Conservation (phyloP, 2,329 filamentous ascomycete species). For the Penicillium paneum region DNA sequence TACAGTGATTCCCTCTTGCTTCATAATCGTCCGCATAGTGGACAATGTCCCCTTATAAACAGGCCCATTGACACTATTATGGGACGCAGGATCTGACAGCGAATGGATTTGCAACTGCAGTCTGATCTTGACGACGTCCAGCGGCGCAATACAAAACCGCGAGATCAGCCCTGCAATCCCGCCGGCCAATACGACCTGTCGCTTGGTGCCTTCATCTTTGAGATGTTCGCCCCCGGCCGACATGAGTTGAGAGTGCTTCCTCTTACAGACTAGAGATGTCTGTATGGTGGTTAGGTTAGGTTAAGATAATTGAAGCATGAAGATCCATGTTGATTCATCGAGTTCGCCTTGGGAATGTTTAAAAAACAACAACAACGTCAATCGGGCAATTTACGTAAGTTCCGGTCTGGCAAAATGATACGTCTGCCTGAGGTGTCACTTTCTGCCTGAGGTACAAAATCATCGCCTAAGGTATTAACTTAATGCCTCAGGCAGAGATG, state of each 20-base stretch:
- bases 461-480: slow-evolving; percentile 3
- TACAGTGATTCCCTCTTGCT: slow-evolving; percentile 74
- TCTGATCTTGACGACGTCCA: slow-evolving; percentile 97
- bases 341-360: slow-evolving; percentile 14
- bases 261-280: slow-evolving; percentile 14
- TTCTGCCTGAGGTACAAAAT: not conserved
- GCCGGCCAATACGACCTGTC: slow-evolving; percentile 64
- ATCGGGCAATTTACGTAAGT: slow-evolving; percentile 19
- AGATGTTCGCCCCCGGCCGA: slow-evolving; percentile 61
- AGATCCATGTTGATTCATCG: slow-evolving; percentile 3
- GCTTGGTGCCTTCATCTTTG: slow-evolving; percentile 69
- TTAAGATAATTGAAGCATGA: not conserved
- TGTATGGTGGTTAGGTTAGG: not conserved
- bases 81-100: slow-evolving; percentile 67
- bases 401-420: not conserved
- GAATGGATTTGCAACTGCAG: slow-evolving; percentile 90
- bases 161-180: slow-evolving; percentile 80
- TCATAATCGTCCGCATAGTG: slow-evolving; percentile 73
- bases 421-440: not conserved
- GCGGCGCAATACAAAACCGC: slow-evolving; percentile 90
- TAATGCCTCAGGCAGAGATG: not conserved
- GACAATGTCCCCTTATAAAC: slow-evolving; percentile 69
- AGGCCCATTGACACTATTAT: slow-evolving; percentile 47
- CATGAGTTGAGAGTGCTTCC: slow-evolving; percentile 51
- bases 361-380: slow-evolving; percentile 6